Evolutionary conservation across 352 stramenopile species (phyloP).

Genomic region (Detonula confervacea): DNA sequence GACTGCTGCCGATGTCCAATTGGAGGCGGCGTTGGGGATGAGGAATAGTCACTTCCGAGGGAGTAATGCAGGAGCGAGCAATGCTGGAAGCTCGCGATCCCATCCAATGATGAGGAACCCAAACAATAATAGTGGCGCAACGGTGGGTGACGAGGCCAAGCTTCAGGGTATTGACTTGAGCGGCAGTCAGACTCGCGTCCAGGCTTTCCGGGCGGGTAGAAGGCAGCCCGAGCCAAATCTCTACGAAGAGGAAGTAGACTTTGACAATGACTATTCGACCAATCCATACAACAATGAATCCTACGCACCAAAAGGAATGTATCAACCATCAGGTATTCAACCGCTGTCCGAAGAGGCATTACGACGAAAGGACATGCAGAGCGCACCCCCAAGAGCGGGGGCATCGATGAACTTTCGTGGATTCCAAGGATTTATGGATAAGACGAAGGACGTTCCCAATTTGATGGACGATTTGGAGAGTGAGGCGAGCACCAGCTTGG

Average conservation of each 20-base stretch:
- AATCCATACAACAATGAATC: constrained; percentile 21
- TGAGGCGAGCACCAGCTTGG: constrained; percentile 51
- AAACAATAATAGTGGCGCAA: no score
- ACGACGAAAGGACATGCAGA: constrained; percentile 45
- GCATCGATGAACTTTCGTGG: constrained; percentile 42
- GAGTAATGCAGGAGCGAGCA: constrained; percentile 15
- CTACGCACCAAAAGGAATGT: constrained; percentile 3
- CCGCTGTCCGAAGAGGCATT: constrained; percentile 53
- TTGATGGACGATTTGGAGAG: constrained; percentile 80
- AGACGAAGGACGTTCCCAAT: constrained; percentile 81
- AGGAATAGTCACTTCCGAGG: constrained; percentile 1
- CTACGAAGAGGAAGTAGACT: constrained; percentile 33
- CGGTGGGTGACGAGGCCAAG: no score
- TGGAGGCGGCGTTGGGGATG: constrained; percentile 41
- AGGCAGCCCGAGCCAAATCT: constrained; percentile 3
- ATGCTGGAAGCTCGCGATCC: no score
- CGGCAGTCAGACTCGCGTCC: constrained; percentile 47
- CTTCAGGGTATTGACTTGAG: constrained; percentile 49
- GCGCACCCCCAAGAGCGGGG: constrained; percentile 35
- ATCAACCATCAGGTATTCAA: constrained; percentile 22
- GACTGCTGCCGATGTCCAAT: constrained; percentile 53
- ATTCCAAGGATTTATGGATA: constrained; percentile 79
- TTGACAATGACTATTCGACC: constrained; percentile 7
- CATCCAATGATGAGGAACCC: no score
- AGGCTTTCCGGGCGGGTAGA: constrained; percentile 22